Conservation (phyloP, 345 rosid genomes). For the Citropsis articulata region DNA sequence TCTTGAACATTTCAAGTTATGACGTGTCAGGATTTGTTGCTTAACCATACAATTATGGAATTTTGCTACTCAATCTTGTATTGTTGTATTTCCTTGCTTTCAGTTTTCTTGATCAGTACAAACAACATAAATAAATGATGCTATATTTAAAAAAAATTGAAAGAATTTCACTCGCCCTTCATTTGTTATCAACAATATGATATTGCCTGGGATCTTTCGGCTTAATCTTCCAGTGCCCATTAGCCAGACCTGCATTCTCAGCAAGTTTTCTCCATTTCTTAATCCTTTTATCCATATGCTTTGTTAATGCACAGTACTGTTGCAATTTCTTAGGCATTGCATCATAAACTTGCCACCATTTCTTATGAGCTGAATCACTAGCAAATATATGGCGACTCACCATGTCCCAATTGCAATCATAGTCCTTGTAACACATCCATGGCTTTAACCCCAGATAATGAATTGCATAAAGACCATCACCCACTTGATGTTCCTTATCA, state of each 20-base stretch:
- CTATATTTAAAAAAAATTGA: not conserved
- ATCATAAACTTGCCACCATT: constrained; percentile 78
- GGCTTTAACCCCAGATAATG: constrained; percentile 88
- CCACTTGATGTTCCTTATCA: constrained; percentile 12
- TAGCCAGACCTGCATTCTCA: constrained; percentile 27
- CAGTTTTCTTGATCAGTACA: not conserved
- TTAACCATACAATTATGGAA: not conserved
- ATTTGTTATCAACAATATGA: constrained; percentile 20
- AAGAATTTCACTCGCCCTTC: not conserved
- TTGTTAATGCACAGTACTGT: constrained; percentile 49
- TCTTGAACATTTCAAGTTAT: not conserved
- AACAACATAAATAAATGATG: too few relatives aligned
- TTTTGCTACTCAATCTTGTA: not conserved
- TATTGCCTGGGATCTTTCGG: constrained; percentile 53
- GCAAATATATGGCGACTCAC: constrained; percentile 41
- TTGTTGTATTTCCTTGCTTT: not conserved
- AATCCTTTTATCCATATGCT: constrained; percentile 39
- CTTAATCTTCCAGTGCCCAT: constrained; percentile 66
- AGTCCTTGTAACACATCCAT: constrained; percentile 87
- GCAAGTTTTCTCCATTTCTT: constrained; percentile 59
- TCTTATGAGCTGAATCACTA: constrained; percentile 50
- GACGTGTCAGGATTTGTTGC: not conserved
- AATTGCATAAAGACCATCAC: constrained; percentile 29
- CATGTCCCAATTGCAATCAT: constrained; percentile 88
- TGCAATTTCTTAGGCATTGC: constrained; percentile 53